These are phyloP conservation scores for Aeschynomene evenia DNA, from an alignment of 306 rosid genomes.

Conservation along the genomic window DNA sequence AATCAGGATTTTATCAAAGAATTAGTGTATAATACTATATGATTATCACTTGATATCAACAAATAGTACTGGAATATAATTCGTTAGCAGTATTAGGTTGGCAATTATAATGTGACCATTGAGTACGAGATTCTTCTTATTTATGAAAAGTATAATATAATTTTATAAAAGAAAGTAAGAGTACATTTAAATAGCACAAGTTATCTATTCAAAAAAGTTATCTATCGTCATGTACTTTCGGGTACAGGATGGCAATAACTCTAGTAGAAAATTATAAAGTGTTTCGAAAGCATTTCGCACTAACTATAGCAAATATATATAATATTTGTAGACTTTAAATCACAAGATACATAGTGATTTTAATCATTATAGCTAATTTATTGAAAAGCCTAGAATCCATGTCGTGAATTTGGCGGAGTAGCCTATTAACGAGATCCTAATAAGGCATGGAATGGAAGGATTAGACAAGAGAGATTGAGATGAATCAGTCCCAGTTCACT, in stretches of 20 bases:
- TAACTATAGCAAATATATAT: not conserved
- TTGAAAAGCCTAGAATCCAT: too few species aligned
- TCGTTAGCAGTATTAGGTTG: not conserved
- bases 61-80: not conserved
- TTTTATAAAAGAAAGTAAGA: constrained; percentile 11
- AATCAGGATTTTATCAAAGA: not conserved
- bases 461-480: too few species aligned
- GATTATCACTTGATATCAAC: not conserved
- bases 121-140: constrained; percentile 7
- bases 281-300: not conserved
- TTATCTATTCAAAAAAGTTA: too few species aligned
- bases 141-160: not conserved
- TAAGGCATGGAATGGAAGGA: too few species aligned
- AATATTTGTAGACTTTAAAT: not conserved
- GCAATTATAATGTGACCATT: not conserved
- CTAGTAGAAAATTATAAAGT: not conserved
- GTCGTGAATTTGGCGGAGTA: too few species aligned
- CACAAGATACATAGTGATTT: not conserved
- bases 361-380: not conserved
- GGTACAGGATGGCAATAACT: too few species aligned
- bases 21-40: not conserved
- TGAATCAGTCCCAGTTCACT: too few species aligned
- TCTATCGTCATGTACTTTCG: too few species aligned
- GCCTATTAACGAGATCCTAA: too few species aligned
- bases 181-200: not conserved